Percentiles rank a stretch among this genome's conserved stretches.
These are phyloP conservation scores for Helotiales sp. DNA, from an alignment of 2,329 filamentous ascomycete species.

Conservation along the genomic window DNA sequence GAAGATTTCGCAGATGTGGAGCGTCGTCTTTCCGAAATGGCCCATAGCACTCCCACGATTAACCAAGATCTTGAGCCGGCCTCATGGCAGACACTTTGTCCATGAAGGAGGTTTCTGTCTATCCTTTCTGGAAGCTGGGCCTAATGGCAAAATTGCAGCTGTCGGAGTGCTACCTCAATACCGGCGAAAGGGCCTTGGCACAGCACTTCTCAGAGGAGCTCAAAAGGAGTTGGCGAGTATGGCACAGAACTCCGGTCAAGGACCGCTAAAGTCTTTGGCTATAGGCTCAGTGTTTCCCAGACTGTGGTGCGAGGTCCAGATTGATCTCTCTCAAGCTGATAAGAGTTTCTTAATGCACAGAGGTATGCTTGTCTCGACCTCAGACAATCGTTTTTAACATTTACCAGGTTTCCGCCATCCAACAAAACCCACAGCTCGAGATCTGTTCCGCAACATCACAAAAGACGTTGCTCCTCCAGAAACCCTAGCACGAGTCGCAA, in stretches of 20 bases:
- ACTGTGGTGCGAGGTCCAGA: conserved; percentile 47
- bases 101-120: conserved; percentile 42
- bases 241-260: conserved; percentile 31
- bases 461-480: conserved; percentile 37
- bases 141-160: conserved; percentile 35
- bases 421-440: conserved; percentile 32
- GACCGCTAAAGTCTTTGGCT: conserved; percentile 20
- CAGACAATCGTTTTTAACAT: conserved; percentile 7
- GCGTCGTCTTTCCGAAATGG: conserved; percentile 39
- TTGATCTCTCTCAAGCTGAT: conserved; percentile 36
- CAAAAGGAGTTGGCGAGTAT: conserved; percentile 27
- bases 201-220: conserved; percentile 35
- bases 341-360: conserved; percentile 41
- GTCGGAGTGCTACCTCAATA: conserved; percentile 38
- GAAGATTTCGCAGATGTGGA: conserved; percentile 37
- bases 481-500: conserved; percentile 38
- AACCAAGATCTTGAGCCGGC: conserved; percentile 29
- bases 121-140: conserved; percentile 34
- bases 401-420: conserved; percentile 25
- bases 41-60: conserved; percentile 33
- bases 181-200: conserved; percentile 41
- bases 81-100: conserved; percentile 37
- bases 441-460: conserved; percentile 42
- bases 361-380: conserved; percentile 35
- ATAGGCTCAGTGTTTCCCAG: conserved; percentile 41